Evolutionary conservation across 257 asterid species (phyloP), one percentile per base, ranked within the genome.

Genomic region (Fraxinus quadrangulata): DNA sequence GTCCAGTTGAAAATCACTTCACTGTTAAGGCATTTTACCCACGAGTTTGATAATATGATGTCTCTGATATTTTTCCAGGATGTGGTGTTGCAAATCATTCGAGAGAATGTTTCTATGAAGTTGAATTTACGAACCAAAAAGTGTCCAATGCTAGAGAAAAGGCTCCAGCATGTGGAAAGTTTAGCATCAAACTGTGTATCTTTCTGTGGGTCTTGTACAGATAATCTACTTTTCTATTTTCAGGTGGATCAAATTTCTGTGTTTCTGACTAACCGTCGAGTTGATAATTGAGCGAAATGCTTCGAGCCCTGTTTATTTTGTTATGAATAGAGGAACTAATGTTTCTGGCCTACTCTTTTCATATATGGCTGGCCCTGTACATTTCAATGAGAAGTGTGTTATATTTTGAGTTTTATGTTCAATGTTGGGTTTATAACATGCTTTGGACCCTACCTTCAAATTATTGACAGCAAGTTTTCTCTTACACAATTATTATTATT

Each of bases 151-250:
- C 74, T 73, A 72, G 72, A 34, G 54, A 45, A 54, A 78, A 42
- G 16, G 79, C 77, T 74, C 59, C 23, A 40, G 59, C 73, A 56
- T 37, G 71, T 61, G 34, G 7, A 72, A 65, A 26, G 63, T 24
- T 26, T 8, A 9, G 68, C 68, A 8, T 21, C 16, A 61, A 23
- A 21, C 16, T 42, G 51, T 42, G 0, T 42, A 12, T 12, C 17
- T 12, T 16, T 42, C 45, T 9, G 45, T 39, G 16, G 68, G 17
- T 23, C 23, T 65, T 83, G 85, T 78, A 80, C 79, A 82, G 81
- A 78, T 24, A 24, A 24, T 63, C 33, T 63, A 31, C 2, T 21
- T 10, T 10, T 14, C 67, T 59, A 59, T 24, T 74, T 67, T 76
- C 61, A 31, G 81, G 68, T 63, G 78, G 68, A 74, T 70, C 65